Percentiles rank a stretch among this genome's conserved stretches.
Evolutionary conservation across 306 rosid species (phyloP).

Genomic region (Cicer bijugum): DNA sequence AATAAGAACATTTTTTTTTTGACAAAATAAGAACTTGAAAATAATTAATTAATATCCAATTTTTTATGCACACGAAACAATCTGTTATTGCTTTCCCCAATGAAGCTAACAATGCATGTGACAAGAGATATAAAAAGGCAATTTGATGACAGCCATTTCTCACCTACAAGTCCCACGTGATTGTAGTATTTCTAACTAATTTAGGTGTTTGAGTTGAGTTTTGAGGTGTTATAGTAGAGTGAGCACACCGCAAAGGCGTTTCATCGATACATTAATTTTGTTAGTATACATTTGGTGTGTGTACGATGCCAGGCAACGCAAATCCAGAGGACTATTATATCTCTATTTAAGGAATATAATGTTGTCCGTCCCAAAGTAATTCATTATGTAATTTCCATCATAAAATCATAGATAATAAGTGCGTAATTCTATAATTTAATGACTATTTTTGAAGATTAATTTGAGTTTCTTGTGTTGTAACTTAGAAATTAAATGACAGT

Average conservation of each 20-base stretch:
- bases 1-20: too few species aligned
- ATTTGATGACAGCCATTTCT: conserved; percentile 28
- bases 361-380: too few species aligned
- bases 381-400: too few species aligned
- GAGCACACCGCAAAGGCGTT: not conserved
- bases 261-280: conserved; percentile 7
- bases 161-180: conserved; percentile 49
- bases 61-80: too few species aligned
- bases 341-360: conserved; percentile 7
- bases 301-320: conserved; percentile 57
- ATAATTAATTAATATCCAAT: too few species aligned
- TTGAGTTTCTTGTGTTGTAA: too few species aligned
- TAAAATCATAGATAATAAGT: too few species aligned
- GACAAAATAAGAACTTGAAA: too few species aligned
- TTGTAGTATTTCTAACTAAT: conserved; percentile 25
- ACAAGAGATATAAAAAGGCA: conserved; percentile 29
- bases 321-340: conserved; percentile 57
- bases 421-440: too few species aligned
- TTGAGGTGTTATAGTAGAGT: not conserved
- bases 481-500: too few species aligned
- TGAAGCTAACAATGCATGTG: conserved; percentile 46
- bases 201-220: conserved; percentile 3
- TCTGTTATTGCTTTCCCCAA: not conserved
- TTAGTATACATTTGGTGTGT: conserved; percentile 25
- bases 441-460: too few species aligned